Percentiles rank a stretch among this genome's conserved stretches.
phyloP scores from a whole-genome alignment of 2,329 filamentous ascomycete genomes.

The Fusarium pininemorale region DNA sequence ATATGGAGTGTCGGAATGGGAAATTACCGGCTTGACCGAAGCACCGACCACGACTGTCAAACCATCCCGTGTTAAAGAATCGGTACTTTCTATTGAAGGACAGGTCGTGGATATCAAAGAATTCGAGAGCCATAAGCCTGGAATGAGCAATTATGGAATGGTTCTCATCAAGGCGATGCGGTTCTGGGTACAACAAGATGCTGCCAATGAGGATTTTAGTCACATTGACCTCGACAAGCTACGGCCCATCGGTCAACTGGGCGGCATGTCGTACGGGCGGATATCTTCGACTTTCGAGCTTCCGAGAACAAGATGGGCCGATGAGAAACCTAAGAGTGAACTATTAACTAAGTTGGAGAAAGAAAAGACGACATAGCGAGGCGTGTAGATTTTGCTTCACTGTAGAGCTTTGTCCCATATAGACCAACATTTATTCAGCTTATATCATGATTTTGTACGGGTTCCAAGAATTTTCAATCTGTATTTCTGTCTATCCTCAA shows the following conservation, averaged over 20 bases:
- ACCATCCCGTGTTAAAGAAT: constrained; percentile 79
- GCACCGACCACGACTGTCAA: constrained; percentile 72
- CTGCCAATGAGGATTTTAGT: constrained; percentile 79
- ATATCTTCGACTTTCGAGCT: constrained; percentile 77
- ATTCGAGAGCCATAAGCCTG: constrained; percentile 78
- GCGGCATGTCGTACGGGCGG: constrained; percentile 86
- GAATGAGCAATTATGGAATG: constrained; percentile 77
- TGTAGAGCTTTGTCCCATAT: neutral
- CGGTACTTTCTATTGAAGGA: constrained; percentile 85
- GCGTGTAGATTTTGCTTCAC: accelerated
- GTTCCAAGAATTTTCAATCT: accelerated
- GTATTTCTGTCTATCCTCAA: neutral
- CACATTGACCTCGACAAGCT: constrained; percentile 80
- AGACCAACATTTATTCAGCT: neutral
- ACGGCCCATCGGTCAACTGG: constrained; percentile 80
- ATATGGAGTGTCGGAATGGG: constrained; percentile 81
- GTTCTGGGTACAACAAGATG: constrained; percentile 92
- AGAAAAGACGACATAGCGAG: neutral
- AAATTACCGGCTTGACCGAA: constrained; percentile 78
- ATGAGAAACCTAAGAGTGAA: neutral
- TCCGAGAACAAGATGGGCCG: constrained; percentile 44
- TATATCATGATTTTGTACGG: accelerated
- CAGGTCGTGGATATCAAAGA: constrained; percentile 78
- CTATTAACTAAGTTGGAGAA: neutral
- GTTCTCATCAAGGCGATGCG: constrained; percentile 82